These are phyloP conservation scores for Diversispora eburnea DNA, from an alignment of 192 early-diverging fungal genomes.

Conservation along the genomic window DNA sequence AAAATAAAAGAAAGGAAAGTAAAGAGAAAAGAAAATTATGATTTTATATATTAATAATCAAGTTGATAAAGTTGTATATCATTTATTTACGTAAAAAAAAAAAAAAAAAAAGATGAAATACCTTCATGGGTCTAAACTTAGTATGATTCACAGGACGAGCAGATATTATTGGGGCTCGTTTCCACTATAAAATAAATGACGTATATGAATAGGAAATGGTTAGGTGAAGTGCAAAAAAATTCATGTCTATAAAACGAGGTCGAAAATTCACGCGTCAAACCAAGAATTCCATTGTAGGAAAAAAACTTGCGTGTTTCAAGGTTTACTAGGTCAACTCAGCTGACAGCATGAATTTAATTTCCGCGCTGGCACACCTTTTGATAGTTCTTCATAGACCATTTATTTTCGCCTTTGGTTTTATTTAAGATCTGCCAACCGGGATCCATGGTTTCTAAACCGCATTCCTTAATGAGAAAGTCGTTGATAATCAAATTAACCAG, in stretches of 20 bases:
- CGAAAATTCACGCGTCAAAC: neutral
- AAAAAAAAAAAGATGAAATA: neutral
- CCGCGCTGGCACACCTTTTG: constrained; percentile 44
- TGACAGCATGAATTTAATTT: neutral
- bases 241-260: neutral
- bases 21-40: neutral
- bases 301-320: neutral
- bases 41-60: neutral
- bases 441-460: constrained; percentile 45
- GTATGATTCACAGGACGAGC: constrained; percentile 33
- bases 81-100: no score
- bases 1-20: no score
- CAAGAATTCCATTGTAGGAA: constrained; percentile 12
- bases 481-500: constrained; percentile 51
- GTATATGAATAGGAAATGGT: neutral
- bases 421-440: constrained; percentile 51
- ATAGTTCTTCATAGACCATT: constrained; percentile 59
- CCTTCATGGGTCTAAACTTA: constrained; percentile 55
- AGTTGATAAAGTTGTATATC: no score
- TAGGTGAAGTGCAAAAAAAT: neutral
- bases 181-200: constrained; percentile 39
- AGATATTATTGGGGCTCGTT: constrained; percentile 46
- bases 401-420: constrained; percentile 51
- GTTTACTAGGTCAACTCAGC: neutral
- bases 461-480: constrained; percentile 52